A percentile compares a stretch with the other conserved stretches of the same genome.
These are phyloP conservation scores for Trametes cubensis DNA, from an alignment of 768 basidiomycete species.

Conservation along the genomic window DNA sequence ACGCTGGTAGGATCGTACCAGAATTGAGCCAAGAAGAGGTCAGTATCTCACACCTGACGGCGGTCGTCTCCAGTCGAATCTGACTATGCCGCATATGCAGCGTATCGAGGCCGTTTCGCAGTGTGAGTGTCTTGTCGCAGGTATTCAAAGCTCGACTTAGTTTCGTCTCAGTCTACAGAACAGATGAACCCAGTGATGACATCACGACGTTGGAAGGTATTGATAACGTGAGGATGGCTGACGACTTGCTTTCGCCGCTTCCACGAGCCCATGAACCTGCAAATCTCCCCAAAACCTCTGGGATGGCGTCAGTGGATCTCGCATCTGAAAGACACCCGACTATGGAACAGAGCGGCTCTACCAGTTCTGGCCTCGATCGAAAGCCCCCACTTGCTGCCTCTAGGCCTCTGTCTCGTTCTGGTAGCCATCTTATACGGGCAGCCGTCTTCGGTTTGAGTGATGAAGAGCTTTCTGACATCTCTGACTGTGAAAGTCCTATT, in stretches of 20 bases:
- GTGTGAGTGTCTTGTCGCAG: slow-evolving; percentile 17
- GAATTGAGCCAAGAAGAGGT: slow-evolving; percentile 28
- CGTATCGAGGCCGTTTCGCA: slow-evolving; percentile 30
- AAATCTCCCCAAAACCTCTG: no score
- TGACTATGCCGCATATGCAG: not conserved
- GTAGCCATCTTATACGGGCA: slow-evolving; percentile 25
- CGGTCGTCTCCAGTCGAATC: not conserved
- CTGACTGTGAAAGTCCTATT: slow-evolving; percentile 17
- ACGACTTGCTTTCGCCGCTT: no score
- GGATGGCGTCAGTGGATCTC: no score
- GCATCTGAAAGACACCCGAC: no score
- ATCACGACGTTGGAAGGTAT: slow-evolving; percentile 6
- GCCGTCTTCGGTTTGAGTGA: slow-evolving; percentile 29
- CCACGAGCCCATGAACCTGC: no score
- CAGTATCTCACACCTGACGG: not conserved
- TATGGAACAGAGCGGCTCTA: no score
- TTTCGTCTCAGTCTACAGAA: slow-evolving; percentile 29
- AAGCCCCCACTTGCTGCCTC: not conserved
- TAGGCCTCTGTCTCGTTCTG: slow-evolving; percentile 27
- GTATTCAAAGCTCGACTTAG: not conserved
- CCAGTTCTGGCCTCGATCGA: no score
- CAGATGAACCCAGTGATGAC: slow-evolving; percentile 31
- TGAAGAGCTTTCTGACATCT: slow-evolving; percentile 33
- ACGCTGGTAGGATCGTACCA: slow-evolving; percentile 21
- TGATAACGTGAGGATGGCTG: not conserved